phyloP scores from a whole-genome alignment of 768 basidiomycete genomes.

The Cubamyces sp. region DNA sequence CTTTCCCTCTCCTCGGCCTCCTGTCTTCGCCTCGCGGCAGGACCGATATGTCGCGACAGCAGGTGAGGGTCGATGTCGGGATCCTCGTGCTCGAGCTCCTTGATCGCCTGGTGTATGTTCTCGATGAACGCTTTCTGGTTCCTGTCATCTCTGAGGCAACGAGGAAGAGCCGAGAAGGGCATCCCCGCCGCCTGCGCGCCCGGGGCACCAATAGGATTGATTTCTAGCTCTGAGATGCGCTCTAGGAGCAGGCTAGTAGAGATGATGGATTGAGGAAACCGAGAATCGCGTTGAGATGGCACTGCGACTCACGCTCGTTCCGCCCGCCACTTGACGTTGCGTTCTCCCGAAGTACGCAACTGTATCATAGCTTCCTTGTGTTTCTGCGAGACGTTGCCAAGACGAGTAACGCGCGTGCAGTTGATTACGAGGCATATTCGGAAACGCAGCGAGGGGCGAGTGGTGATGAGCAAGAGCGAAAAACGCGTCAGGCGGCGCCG shows the following conservation, averaged over 20 bases:
- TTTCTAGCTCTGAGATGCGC: conserved; percentile 65
- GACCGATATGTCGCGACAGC: conserved; percentile 50
- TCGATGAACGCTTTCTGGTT: conserved; percentile 49
- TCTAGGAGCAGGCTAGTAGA: conserved; percentile 53
- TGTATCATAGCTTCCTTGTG: conserved; percentile 62
- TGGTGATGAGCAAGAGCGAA: conserved; percentile 15
- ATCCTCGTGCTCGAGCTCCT: conserved; percentile 49
- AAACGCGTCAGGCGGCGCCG: neutral
- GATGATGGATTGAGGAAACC: neutral
- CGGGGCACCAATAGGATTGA: conserved; percentile 38
- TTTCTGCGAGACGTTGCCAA: conserved; percentile 44
- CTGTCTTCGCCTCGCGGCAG: conserved; percentile 47
- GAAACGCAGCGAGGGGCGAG: neutral
- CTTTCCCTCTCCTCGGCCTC: conserved; percentile 46
- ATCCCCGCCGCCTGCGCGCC: conserved; percentile 34
- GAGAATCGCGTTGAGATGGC: conserved; percentile 19
- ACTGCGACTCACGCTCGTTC: conserved; percentile 60
- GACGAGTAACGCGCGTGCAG: conserved; percentile 2
- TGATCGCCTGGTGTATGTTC: conserved; percentile 53
- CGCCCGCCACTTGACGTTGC: conserved; percentile 61
- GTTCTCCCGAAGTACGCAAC: conserved; percentile 62
- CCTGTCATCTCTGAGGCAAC: conserved; percentile 47
- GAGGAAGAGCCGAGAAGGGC: conserved; percentile 52
- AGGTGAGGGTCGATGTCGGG: conserved; percentile 50
- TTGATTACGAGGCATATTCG: neutral